Conservation (phyloP, 495 filamentous ascomycete genomes). For the Talaromyces nanjingensis region DNA sequence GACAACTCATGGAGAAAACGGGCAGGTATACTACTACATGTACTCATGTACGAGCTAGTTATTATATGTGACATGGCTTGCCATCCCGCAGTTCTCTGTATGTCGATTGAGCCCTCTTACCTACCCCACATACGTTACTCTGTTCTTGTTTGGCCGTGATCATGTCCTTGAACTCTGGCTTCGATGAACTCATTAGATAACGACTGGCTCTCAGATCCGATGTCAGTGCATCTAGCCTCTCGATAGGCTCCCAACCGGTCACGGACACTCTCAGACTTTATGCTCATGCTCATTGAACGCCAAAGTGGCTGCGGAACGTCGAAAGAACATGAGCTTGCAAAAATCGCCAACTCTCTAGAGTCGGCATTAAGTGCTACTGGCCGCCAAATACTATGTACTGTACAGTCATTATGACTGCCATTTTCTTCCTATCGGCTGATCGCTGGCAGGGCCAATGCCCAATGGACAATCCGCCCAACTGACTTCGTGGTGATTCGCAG, state of each 20-base stretch:
- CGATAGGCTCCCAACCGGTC: not conserved
- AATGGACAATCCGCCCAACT: slow-evolving; percentile 1
- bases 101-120: not conserved
- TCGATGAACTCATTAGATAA: not conserved
- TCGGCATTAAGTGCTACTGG: not conserved
- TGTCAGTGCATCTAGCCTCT: not conserved
- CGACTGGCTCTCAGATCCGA: slow-evolving; percentile 3
- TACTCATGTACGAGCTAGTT: not conserved
- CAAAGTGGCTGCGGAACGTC: not conserved
- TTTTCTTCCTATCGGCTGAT: slow-evolving; percentile 4
- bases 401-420: not conserved
- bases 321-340: not conserved
- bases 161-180: not conserved
- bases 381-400: not conserved
- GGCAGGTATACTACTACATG: not conserved
- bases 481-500: slow-evolving; percentile 2
- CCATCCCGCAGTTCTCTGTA: not conserved
- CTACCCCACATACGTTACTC: not conserved
- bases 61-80: not conserved
- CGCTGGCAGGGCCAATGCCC: slow-evolving; percentile 6
- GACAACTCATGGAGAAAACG: not conserved
- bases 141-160: not conserved
- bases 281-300: not conserved
- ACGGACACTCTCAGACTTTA: not conserved
- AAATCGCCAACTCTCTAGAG: not conserved